These are phyloP conservation scores for Scenedesmus sp. DNA, from an alignment of 163 green algal genomes.

Conservation along the genomic window DNA sequence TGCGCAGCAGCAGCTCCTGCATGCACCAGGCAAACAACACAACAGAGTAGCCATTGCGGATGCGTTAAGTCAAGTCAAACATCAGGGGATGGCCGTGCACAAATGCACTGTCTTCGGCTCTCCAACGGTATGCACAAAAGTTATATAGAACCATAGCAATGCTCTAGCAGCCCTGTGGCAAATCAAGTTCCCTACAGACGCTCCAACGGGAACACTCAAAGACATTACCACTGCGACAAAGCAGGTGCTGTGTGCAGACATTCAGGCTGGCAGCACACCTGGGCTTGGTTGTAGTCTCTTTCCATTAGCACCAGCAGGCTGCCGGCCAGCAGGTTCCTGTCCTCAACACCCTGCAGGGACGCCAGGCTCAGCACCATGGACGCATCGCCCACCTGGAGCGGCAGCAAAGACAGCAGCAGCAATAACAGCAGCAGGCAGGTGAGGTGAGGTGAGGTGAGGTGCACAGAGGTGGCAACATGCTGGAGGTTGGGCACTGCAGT, in stretches of 20 bases:
- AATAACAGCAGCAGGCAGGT: background rate
- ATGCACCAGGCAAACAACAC: background rate
- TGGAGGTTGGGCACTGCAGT: no score
- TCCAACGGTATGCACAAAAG: no score
- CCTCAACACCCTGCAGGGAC: slow-evolving; percentile 71
- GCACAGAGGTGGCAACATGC: no score
- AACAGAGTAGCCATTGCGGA: background rate
- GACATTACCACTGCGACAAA: background rate
- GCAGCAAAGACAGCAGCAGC: background rate
- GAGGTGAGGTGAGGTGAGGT: no score
- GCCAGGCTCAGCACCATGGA: slow-evolving; percentile 79
- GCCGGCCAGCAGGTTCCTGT: slow-evolving; percentile 82
- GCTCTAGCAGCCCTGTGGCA: background rate
- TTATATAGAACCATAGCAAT: no score
- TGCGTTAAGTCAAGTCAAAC: no score
- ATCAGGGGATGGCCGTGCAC: no score
- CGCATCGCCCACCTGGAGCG: slow-evolving; percentile 65
- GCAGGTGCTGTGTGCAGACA: background rate
- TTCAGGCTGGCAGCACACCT: slow-evolving; percentile 52
- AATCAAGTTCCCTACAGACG: background rate
- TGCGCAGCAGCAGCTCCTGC: slow-evolving; percentile 81
- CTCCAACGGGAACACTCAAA: no score
- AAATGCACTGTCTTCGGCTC: no score
- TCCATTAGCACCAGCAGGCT: slow-evolving; percentile 78
- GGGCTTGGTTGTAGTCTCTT: slow-evolving; percentile 71